These are phyloP conservation scores for Cytospora piceae DNA, from an alignment of 2,329 filamentous ascomycete species.

Conservation along the genomic window DNA sequence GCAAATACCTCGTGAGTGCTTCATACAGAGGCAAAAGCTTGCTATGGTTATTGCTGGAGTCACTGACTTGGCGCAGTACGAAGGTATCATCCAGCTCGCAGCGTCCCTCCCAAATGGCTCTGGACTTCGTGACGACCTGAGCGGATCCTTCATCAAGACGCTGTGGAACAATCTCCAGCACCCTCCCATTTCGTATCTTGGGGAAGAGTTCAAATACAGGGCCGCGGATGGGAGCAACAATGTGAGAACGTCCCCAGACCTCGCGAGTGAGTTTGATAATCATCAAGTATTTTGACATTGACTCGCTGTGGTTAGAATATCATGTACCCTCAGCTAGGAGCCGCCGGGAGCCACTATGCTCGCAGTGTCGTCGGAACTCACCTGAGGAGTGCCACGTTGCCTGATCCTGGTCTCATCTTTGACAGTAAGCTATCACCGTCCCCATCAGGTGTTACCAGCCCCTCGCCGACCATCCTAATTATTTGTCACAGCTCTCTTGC, in stretches of 20 bases:
- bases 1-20: slow-evolving; percentile 5
- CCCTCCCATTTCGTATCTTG: slow-evolving; percentile 49
- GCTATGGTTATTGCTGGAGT: neutral
- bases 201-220: slow-evolving; percentile 36
- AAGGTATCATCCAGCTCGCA: slow-evolving; percentile 13
- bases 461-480: slow-evolving; percentile 73
- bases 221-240: slow-evolving; percentile 35
- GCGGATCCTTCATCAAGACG: slow-evolving; percentile 46
- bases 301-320: slow-evolving; percentile 52
- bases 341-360: slow-evolving; percentile 69
- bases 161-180: slow-evolving; percentile 60
- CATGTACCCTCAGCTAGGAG: slow-evolving; percentile 66
- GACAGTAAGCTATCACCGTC: slow-evolving; percentile 60
- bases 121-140: slow-evolving; percentile 8
- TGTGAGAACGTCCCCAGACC: neutral
- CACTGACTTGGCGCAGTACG: slow-evolving; percentile 4
- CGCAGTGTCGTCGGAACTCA: slow-evolving; percentile 52
- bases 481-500: slow-evolving; percentile 53
- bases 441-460: slow-evolving; percentile 61
- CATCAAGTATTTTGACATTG: neutral
- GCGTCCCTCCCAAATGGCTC: slow-evolving; percentile 13
- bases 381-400: slow-evolving; percentile 54
- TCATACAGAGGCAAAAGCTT: neutral
- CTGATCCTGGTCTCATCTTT: slow-evolving; percentile 67
- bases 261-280: neutral